phyloP scores from a whole-genome alignment of 352 stramenopile genomes.

The Saprolegnia diclina region DNA sequence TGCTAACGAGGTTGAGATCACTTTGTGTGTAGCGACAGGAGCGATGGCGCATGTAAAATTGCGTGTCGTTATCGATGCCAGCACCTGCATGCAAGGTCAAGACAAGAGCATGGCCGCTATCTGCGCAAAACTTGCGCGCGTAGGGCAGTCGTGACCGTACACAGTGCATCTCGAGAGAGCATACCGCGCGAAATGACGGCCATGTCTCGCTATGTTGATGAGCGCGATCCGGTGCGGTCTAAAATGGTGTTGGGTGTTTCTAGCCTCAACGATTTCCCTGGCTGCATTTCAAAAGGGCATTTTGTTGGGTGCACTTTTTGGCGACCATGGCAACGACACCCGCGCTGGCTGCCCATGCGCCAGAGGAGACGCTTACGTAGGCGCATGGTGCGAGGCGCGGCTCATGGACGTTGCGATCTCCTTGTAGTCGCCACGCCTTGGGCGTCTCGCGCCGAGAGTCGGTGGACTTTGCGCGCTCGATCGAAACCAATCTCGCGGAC shows the following conservation, averaged over 20 bases:
- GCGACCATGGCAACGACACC: background rate
- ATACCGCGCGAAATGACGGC: no score
- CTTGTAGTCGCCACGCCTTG: background rate
- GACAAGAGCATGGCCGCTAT: no score
- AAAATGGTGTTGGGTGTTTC: background rate
- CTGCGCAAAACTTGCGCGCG: no score
- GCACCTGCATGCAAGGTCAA: no score
- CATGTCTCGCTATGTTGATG: no score
- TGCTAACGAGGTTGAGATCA: no score
- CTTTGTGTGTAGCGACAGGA: no score
- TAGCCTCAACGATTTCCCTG: background rate
- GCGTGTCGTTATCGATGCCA: no score
- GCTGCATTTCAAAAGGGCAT: background rate
- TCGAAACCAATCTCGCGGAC: constrained; percentile 2
- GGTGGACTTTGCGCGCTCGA: constrained; percentile 15
- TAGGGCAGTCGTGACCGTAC: no score
- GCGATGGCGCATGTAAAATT: no score
- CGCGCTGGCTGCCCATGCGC: background rate
- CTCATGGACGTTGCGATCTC: background rate
- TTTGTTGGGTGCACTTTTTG: background rate
- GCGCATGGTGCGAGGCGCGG: background rate
- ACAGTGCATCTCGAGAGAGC: no score
- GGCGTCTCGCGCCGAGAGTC: constrained; percentile 6
- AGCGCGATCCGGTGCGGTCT: no score
- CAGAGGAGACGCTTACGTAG: background rate